Percentiles rank a stretch among this genome's conserved stretches.
Conservation (phyloP, 805 yeast species). For the Starmera caribaea region DNA sequence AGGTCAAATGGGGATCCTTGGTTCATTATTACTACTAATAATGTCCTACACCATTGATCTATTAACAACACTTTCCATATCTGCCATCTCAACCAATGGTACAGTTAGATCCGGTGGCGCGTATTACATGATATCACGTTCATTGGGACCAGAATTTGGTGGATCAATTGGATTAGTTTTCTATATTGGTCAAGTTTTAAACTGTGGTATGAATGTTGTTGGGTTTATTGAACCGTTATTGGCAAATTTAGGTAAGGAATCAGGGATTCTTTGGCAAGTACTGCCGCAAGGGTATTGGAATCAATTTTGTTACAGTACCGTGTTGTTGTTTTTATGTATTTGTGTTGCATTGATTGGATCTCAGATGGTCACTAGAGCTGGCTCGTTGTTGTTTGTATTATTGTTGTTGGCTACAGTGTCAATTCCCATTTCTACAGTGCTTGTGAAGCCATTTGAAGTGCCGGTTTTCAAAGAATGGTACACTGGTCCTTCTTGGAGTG, state of each 20-base stretch:
- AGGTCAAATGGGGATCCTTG: constrained; percentile 89
- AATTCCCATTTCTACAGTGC: constrained; percentile 67
- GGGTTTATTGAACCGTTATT: constrained; percentile 90
- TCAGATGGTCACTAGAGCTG: constrained; percentile 71
- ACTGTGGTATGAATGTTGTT: constrained; percentile 86
- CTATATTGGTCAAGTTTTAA: constrained; percentile 88
- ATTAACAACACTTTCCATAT: constrained; percentile 79
- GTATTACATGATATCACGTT: constrained; percentile 91
- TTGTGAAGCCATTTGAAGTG: constrained; percentile 52
- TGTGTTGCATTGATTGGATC: constrained; percentile 75
- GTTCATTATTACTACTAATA: constrained; percentile 56
- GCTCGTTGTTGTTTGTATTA: constrained; percentile 59
- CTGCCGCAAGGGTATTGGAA: constrained; percentile 67
- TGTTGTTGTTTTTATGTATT: constrained; percentile 61
- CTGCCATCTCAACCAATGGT: constrained; percentile 96
- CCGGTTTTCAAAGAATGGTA: constrained; percentile 43
- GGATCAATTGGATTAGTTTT: constrained; percentile 95
- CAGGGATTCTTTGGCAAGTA: constrained; percentile 45
- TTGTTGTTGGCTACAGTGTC: constrained; percentile 66
- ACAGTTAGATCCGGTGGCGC: constrained; percentile 98
- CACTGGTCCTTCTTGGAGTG: constrained; percentile 66
- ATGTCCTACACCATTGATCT: constrained; percentile 75
- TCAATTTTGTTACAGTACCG: constrained; percentile 63
- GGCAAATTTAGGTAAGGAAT: constrained; percentile 57
- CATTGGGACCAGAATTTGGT: constrained; percentile 96